Evolutionary conservation across 345 rosid species (phyloP).

Genomic region (Euphorbia tirucalli): DNA sequence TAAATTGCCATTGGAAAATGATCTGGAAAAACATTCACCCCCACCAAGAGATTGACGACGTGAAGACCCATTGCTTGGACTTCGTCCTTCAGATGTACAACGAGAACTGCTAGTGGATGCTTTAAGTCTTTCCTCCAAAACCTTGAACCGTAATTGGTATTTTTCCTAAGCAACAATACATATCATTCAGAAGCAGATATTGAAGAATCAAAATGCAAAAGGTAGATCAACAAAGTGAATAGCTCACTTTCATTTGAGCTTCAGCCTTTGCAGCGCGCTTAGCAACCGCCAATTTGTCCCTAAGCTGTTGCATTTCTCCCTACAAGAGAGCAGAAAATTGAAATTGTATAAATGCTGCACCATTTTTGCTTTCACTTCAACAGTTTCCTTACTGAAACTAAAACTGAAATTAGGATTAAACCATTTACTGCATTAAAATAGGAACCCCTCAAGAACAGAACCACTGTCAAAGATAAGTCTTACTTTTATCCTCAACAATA

Average conservation of each 20-base stretch:
- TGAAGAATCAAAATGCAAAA: background rate
- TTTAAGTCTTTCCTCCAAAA: conserved; percentile 43
- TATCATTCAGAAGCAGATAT: background rate
- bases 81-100: conserved; percentile 24
- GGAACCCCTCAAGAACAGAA: background rate
- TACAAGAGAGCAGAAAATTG: conserved; percentile 10
- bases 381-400: background rate
- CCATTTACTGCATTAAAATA: background rate
- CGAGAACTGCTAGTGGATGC: conserved; percentile 27
- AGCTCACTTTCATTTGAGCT: conserved; percentile 43
- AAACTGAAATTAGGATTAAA: background rate
- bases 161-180: conserved; percentile 35
- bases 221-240: background rate
- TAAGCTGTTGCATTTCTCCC: conserved; percentile 56
- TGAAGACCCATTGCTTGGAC: conserved; percentile 26
- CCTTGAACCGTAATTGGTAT: conserved; percentile 43
- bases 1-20: conserved; percentile 29
- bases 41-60: conserved; percentile 44
- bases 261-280: conserved; percentile 52
- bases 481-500: background rate
- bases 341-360: background rate
- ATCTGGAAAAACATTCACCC: conserved; percentile 28
- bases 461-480: background rate
- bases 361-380: background rate
- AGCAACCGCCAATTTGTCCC: conserved; percentile 42